Base-by-base conservation (phyloP, 2,329 filamentous ascomycete species). In the Aspergillus luchuensis region DNA sequence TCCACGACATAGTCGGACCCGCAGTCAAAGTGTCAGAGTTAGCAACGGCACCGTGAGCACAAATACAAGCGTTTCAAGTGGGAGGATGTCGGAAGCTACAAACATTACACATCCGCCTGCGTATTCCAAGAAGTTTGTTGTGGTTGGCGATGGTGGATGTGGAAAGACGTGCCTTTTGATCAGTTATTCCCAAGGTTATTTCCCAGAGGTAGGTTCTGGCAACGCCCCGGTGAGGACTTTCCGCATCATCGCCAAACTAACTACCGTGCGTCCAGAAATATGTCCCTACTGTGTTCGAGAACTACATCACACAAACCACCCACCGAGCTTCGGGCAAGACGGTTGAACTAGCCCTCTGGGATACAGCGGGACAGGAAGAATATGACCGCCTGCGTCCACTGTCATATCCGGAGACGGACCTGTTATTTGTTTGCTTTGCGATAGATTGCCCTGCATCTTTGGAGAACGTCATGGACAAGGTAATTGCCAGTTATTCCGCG, bases 381-480 rank as follows among this genome's bases (percentile, higher is more conserved):
- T 99, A 99, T 77, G 95, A 99, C 82, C 89, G 95, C 71, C 84
- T 99, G 74, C 89, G 95, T 68, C 95, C 95, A 49, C 87, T 99
- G 54, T 98, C 94, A 48, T 99, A 99, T 80, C 95, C 95, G 3
- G 95, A 99, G 80, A 99, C 95, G 11, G 95, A 99, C 77, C 85
- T 99, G 36, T 89, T 99, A 62, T 98, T 99, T 77, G 95, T 99
- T 68, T 99, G 95, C 84, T 99, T 99, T 78, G 95, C 95, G 66
- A 97, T 99, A 73, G 95, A 99, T 80, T 99, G 95, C 78, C 95
- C 95, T 38, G 97, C 97, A 78, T 98, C 94, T 6, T 84, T 99
- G 56, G 95, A 99, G 75, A 99, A 99, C 78, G 94, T 99, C 61
- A 89, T 98, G 82, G 95, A 99, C 82, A 99, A 99, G 89, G 95